These are phyloP conservation scores for Ilyonectria sp. DNA, from an alignment of 2,329 filamentous ascomycete species.

Conservation along the genomic window DNA sequence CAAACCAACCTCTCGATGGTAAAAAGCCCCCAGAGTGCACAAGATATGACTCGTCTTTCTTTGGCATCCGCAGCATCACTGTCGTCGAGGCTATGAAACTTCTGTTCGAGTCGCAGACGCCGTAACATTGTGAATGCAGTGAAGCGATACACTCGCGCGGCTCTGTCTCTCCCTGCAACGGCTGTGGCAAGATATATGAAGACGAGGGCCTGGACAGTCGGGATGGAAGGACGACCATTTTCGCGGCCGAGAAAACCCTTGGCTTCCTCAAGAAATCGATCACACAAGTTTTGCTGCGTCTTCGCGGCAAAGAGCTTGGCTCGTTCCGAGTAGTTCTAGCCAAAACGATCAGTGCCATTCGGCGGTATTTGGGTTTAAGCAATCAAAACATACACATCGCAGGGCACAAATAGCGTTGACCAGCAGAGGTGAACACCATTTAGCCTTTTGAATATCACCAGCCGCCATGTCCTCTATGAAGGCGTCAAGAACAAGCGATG, in stretches of 20 bases:
- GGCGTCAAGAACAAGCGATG: not conserved
- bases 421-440: conserved; percentile 6
- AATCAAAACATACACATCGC: conserved; percentile 6
- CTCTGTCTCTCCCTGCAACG: not conserved
- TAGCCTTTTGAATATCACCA: not conserved
- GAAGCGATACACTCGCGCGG: conserved; percentile 14
- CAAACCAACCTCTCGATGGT: not conserved
- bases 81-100: not conserved
- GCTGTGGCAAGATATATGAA: conserved; percentile 12
- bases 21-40: conserved; percentile 5
- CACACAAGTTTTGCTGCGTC: not conserved
- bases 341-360: not conserved
- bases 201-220: conserved; percentile 3
- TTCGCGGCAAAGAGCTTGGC: not conserved
- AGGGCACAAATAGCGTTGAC: conserved; percentile 8
- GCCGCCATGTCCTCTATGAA: not conserved
- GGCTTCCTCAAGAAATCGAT: conserved; percentile 2
- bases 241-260: not conserved
- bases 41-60: conserved; percentile 7
- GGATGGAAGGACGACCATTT: conserved; percentile 1
- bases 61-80: not conserved
- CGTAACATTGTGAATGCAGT: not conserved
- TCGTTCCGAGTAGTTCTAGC: not conserved
- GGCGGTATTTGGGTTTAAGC: not conserved
- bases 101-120: not conserved